Evolutionary conservation across 257 asterid genomes (phyloP), one percentile per base, ranked within the genome.

Genomic region (Ilex asprella): DNA sequence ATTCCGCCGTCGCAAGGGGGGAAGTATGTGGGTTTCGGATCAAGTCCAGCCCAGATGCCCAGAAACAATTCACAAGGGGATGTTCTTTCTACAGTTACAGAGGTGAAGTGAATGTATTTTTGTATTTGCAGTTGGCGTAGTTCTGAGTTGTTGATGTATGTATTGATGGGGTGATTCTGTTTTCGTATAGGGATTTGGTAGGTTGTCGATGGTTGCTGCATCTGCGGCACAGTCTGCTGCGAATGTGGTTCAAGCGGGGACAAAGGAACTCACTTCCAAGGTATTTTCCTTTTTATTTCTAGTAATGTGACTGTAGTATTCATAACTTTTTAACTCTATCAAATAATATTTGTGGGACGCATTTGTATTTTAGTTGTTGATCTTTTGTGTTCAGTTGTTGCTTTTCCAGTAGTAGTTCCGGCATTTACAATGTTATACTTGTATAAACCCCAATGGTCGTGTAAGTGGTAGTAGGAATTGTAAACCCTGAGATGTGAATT

Each of bases 1-100:
- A 51, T 91, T 56, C 96, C 87, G 12, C 98, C 98, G 3, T 91
- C 98, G 21, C 89, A 88, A 71, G 98, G 96, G 10, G 98, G 96
- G 61, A 91, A 91, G 77, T 91, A 86, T 69, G 95, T 91, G 3
- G 98, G 98, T 43, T 91, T 88, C 60, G 96, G 98, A 46, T 86
- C 98, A 12, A 79, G 32, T 68, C 86, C 94, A 13, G 67, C 78
- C 10, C 86, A 87, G 0, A 3, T 78, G 56, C 78, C 78, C 0
- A 64, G 71, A 73, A 82, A 76, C 62, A 64, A 53, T 65, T 47
- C 73, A 9, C 82, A 84, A 56, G 91, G 82, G 29, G 98, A 91
- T 79, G 98, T 88, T 47, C 73, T 88, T 35, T 88, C 98, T 3
- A 83, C 73, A 53, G 85, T 88, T 69, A 12, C 88, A 71, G 94